Conservation (phyloP, 495 filamentous ascomycete genomes). For the Pyrenopolyporus hunteri region DNA sequence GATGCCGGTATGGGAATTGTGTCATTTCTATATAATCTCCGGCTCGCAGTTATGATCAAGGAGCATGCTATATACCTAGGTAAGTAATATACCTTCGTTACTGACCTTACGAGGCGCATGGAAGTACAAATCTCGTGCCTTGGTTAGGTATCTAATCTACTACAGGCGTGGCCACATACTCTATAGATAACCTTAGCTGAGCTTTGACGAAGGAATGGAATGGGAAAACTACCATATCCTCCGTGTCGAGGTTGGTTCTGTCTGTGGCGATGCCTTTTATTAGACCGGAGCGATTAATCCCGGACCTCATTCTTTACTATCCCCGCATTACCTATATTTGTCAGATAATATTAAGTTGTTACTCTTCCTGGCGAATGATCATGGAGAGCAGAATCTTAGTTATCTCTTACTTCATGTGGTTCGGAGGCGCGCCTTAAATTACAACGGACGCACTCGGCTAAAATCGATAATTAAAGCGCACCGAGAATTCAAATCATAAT, state of each 20-base stretch:
- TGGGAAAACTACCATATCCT: neutral
- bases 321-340: conserved; percentile 32
- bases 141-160: no score
- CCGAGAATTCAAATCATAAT: conserved; percentile 5
- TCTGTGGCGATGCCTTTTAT: conserved; percentile 7
- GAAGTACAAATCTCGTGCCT: no score
- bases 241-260: neutral
- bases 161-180: no score
- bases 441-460: conserved; percentile 23
- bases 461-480: conserved; percentile 30
- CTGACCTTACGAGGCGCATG: no score
- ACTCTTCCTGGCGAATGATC: conserved; percentile 26
- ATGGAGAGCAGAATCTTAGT: conserved; percentile 16
- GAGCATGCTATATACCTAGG: no score
- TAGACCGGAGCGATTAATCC: conserved; percentile 18
- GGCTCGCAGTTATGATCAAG: no score
- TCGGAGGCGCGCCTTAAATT: conserved; percentile 10
- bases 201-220: no score
- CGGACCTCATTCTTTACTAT: conserved; percentile 9
- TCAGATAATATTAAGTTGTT: conserved; percentile 12
- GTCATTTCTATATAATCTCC: no score
- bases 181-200: no score
- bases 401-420: conserved; percentile 25
- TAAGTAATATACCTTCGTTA: no score
- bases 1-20: no score